phyloP scores from a whole-genome alignment of 108 stramenopile species.

The Nitzschia inconspicua region DNA sequence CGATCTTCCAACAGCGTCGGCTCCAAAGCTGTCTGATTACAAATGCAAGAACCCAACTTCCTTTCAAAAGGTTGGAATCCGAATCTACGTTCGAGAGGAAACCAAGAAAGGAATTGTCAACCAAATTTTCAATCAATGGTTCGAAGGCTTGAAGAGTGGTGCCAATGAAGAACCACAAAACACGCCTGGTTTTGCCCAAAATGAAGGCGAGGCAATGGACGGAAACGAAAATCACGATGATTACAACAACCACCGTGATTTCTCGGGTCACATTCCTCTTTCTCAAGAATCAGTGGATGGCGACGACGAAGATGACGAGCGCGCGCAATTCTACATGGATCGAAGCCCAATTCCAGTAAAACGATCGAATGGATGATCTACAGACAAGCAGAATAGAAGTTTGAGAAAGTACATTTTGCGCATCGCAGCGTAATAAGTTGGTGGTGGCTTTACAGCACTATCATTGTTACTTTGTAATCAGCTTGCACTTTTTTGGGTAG shows the following conservation, averaged over 20 bases:
- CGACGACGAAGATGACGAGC: constrained; percentile 5
- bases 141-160: constrained; percentile 4
- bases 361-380: no score
- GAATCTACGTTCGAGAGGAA: constrained; percentile 48
- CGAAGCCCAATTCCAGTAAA: constrained; percentile 8
- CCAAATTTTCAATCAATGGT: constrained; percentile 45
- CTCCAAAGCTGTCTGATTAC: constrained; percentile 22
- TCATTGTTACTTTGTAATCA: no score
- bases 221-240: neutral
- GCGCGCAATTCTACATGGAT: neutral
- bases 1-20: constrained; percentile 46
- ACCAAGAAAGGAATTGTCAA: constrained; percentile 32
- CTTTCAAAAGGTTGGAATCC: constrained; percentile 37
- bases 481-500: no score
- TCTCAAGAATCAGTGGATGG: constrained; percentile 31
- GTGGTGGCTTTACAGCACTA: no score
- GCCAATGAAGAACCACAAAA: neutral
- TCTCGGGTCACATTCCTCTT: constrained; percentile 9
- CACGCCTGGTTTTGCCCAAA: neutral
- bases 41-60: constrained; percentile 19
- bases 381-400: no score
- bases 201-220: neutral
- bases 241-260: neutral
- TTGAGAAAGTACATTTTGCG: no score
- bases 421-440: no score